These are phyloP conservation scores for Oryza longistaminata DNA, from an alignment of 176 grass and related monocot genomes.

Conservation along the genomic window DNA sequence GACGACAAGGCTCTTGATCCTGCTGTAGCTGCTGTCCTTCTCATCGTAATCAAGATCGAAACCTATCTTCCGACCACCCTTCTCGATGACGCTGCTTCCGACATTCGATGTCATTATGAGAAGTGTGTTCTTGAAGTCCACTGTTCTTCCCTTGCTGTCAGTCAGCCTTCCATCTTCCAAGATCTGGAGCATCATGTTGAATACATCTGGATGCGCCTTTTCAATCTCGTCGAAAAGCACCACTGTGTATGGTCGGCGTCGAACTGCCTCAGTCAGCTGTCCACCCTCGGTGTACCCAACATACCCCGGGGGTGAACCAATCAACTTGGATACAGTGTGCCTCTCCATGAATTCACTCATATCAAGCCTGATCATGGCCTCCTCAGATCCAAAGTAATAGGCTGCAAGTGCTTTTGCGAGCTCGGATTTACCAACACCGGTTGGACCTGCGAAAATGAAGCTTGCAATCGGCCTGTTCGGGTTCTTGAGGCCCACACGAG, in stretches of 20 bases:
- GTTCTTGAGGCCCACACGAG: constrained; percentile 85
- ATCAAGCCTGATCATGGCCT: constrained; percentile 95
- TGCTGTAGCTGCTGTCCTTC: constrained; percentile 86
- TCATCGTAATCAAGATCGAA: constrained; percentile 76
- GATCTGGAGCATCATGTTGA: constrained; percentile 99
- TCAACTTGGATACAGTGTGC: constrained; percentile 88
- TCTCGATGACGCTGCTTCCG: constrained; percentile 89
- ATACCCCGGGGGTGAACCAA: constrained; percentile 90
- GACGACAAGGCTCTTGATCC: constrained; percentile 78
- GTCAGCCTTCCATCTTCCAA: constrained; percentile 86
- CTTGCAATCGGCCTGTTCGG: constrained; percentile 88
- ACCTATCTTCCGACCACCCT: constrained; percentile 77
- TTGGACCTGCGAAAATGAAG: constrained; percentile 93
- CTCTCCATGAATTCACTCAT: constrained; percentile 99
- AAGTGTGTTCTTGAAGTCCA: constrained; percentile 95
- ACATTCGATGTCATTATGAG: constrained; percentile 97
- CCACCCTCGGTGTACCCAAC: constrained; percentile 96
- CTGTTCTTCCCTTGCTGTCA: constrained; percentile 91
- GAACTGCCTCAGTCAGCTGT: constrained; percentile 90
- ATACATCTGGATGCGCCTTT: constrained; percentile 88
- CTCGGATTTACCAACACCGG: constrained; percentile 95
- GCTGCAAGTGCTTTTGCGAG: constrained; percentile 77
- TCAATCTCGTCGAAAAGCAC: constrained; percentile 92
- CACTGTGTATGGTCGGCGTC: constrained; percentile 75
- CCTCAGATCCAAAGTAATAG: constrained; percentile 87